phyloP scores from a whole-genome alignment of 2,329 filamentous ascomycete genomes.

The Zymoseptoria crescenta region DNA sequence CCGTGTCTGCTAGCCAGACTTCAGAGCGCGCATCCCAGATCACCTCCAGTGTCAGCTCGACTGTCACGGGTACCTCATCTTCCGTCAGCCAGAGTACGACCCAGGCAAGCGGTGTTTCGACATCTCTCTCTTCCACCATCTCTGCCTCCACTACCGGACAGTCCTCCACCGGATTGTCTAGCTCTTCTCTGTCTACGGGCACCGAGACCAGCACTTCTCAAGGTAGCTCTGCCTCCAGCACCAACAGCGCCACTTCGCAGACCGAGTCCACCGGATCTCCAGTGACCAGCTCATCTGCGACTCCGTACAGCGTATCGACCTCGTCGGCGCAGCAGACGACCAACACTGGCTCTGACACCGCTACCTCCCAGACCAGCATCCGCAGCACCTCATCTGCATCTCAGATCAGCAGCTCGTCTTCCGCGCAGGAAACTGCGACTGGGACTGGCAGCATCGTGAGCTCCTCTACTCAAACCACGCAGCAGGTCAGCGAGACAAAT shows the following conservation, averaged over 20 bases:
- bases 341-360: no score
- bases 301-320: no score
- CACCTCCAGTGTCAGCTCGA: background rate
- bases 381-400: background rate
- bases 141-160: background rate
- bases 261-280: background rate
- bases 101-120: background rate
- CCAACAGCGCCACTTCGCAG: background rate
- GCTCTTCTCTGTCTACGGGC: background rate
- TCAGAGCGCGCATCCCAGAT: background rate
- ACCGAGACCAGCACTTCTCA: background rate
- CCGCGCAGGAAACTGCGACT: background rate
- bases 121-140: background rate
- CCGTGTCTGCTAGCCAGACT: background rate
- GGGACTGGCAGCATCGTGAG: background rate
- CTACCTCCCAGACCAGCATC: no score
- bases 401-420: background rate
- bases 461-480: background rate
- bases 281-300: background rate
- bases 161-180: background rate
- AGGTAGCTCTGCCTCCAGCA: background rate
- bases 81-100: background rate
- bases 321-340: no score
- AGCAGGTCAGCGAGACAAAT: background rate
- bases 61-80: background rate